Base-by-base conservation (phyloP, 495 filamentous ascomycete genomes). In the Penicillium canariense region DNA sequence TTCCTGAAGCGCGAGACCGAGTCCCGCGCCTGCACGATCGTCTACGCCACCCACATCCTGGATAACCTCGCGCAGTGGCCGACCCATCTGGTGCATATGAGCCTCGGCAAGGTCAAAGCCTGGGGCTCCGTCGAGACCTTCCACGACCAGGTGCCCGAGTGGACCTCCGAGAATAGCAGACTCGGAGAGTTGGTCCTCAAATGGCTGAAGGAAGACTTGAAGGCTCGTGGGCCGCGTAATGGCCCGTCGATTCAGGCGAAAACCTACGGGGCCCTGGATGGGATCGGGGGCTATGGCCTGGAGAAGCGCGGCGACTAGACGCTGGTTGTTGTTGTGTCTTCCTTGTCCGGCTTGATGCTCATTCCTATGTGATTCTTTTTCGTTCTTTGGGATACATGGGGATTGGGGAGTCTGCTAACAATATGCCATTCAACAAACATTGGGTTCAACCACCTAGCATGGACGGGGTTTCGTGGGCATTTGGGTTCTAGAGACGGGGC, bases 31-130 rank as follows among this genome's bases (percentile, higher is more conserved):
- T 96, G 91, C 66, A 96, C 94, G 2, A 88, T 99, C 59, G 92
- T 97, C 23, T 99, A 99, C 71, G 94, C 94, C 22, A 97, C 94
- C 17, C 94, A 99, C 68, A 96, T 99, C 48, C 68, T 99, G 61
- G 94, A 99, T 66, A 95, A 96, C 58, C 68, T 97, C 23, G 89
- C 89, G 0, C 82, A 82, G 30, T 99, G 94, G 94, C 94, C 94
- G 45, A 96, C 87, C 0, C 92, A 99, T 73, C 70, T 99, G 45
- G 91, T 96, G 46, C 92, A 97, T 61, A 96, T 97, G 91, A 84
- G 89, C 64, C 63, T 93, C 34, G 94, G 94, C 3, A 82, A 74
- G 48, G 88, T 97, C 35, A 91, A 88, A 76, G 86, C 88, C 63
- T 91, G 85, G 85, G 95, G 94, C 0, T 69, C 72, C 22, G 80